Percentiles rank a stretch among this genome's conserved stretches.
Conservation (phyloP, 108 stramenopile genomes). For the Discostella pseudostelligera region DNA sequence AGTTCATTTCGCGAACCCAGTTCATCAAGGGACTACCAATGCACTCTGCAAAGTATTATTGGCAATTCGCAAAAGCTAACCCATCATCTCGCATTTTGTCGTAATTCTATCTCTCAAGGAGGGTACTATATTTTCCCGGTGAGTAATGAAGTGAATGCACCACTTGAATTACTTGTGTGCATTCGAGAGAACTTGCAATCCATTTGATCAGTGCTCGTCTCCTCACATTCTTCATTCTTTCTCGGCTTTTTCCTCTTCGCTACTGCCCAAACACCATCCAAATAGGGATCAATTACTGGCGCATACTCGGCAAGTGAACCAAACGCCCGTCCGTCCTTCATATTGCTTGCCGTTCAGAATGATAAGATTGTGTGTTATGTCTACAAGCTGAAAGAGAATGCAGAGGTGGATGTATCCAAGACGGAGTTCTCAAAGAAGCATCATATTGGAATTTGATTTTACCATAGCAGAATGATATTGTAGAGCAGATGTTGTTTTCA, state of each 20-base stretch:
- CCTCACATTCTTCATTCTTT: background rate
- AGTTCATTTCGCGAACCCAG: too few relatives aligned
- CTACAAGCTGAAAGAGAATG: slow-evolving; percentile 65
- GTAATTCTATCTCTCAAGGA: slow-evolving; percentile 65
- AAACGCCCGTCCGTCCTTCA: slow-evolving; percentile 79
- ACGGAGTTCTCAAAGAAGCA: slow-evolving; percentile 74
- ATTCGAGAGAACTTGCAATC: too few relatives aligned
- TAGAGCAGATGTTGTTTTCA: too few relatives aligned
- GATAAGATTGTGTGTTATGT: slow-evolving; percentile 92
- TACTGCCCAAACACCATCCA: background rate
- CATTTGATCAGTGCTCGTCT: too few relatives aligned
- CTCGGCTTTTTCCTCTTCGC: background rate
- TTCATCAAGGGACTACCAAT: slow-evolving; percentile 70
- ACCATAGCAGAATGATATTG: too few relatives aligned
- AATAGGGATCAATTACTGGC: slow-evolving; percentile 89
- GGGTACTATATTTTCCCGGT: slow-evolving; percentile 45
- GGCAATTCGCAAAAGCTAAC: too few relatives aligned
- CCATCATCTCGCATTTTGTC: background rate
- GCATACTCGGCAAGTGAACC: slow-evolving; percentile 67
- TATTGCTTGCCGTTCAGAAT: slow-evolving; percentile 94
- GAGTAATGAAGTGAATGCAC: slow-evolving; percentile 1
- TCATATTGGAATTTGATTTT: background rate
- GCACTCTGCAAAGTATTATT: too few relatives aligned
- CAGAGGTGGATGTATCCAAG: slow-evolving; percentile 84
- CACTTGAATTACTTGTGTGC: background rate